phyloP scores from a whole-genome alignment of 2,329 filamentous ascomycete species.

The Penicillium paneum region DNA sequence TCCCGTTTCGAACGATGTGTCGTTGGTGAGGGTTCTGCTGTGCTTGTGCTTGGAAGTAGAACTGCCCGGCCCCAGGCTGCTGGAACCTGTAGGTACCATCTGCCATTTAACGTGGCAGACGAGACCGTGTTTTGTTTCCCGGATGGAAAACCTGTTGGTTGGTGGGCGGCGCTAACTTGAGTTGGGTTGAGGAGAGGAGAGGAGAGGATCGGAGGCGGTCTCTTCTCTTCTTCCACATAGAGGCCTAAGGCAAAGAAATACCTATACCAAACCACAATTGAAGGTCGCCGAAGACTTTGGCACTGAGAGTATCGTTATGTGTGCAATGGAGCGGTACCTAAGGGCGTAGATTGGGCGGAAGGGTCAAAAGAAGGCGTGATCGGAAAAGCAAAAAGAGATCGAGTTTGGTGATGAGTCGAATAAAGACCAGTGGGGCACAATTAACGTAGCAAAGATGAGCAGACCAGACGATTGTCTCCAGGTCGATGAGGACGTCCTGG shows the following conservation, averaged over 20 bases:
- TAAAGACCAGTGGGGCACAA: constrained; percentile 7
- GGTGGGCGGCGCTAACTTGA: constrained; percentile 24
- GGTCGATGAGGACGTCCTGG: constrained; percentile 20
- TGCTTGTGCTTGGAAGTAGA: constrained; percentile 45
- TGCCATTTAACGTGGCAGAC: constrained; percentile 53
- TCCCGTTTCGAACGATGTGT: constrained; percentile 46
- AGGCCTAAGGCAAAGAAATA: constrained; percentile 36
- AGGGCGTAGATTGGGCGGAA: constrained; percentile 27
- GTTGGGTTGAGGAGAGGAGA: constrained; percentile 29
- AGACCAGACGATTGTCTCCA: constrained; percentile 19
- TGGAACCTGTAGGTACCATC: constrained; percentile 55
- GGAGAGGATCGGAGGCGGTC: constrained; percentile 41
- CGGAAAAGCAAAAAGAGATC: not conserved
- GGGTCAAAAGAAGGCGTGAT: constrained; percentile 25
- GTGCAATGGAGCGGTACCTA: constrained; percentile 22
- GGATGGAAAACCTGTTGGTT: constrained; percentile 27
- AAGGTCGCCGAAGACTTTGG: constrained; percentile 14
- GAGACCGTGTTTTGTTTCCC: constrained; percentile 41
- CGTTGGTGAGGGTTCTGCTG: constrained; percentile 45
- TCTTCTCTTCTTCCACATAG: constrained; percentile 52
- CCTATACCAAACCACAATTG: constrained; percentile 20
- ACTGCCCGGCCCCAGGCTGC: constrained; percentile 53
- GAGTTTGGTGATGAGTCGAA: constrained; percentile 5
- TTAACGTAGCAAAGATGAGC: constrained; percentile 19
- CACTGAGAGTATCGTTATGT: constrained; percentile 1